Base-by-base conservation (phyloP, 768 basidiomycete genomes). In the Phlegmacium glaucopus region DNA sequence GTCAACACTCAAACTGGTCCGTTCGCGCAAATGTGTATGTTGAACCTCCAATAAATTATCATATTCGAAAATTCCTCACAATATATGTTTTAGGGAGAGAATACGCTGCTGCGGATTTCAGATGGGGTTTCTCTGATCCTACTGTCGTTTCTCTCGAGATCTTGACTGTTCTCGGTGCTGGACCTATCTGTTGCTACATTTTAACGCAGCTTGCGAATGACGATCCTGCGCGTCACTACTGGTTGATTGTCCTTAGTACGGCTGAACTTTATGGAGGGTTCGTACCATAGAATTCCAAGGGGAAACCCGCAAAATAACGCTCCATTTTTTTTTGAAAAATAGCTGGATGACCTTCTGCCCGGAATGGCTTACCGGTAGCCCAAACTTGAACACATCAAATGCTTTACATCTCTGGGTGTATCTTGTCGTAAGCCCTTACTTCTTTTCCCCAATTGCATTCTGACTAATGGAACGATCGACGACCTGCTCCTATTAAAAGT, bases 321-420 rank as follows among this genome's bases (percentile, higher is more conserved):
- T 6, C 1, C 25, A 30, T 40, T 22, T 36, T 25, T 15, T 38
- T 17, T 36, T 17, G 29, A 12, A 26, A 15, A 29, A 28, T 50
- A 84, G 83, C 26, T 90, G 83, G 83, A 90, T 92, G 90, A 92
- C 89, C 3, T 92, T 92, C 67, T 84, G 82, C 58, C 90, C 90
- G 1, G 90, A 91, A 66, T 91, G 88, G 88, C 68, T 92, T 40
- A 82, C 77, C 1, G 87, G 86, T 15, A 86, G 79, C 57, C 80
- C 82, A 1, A 87, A 76, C 61, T 66, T 92, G 44, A 75, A 86
- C 57, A 87, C 79, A 0, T 85, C 83, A 7, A 87, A 89, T 55
- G 67, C 72, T 22, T 65, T 90, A 30, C 77, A 82, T 59, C 72
- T 90, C 44, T 92, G 87, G 87, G 82, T 90, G 9, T 90, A 91